Evolutionary conservation across 2,329 filamentous ascomycete species (phyloP).

Genomic region (Pezizomycotina sp.): DNA sequence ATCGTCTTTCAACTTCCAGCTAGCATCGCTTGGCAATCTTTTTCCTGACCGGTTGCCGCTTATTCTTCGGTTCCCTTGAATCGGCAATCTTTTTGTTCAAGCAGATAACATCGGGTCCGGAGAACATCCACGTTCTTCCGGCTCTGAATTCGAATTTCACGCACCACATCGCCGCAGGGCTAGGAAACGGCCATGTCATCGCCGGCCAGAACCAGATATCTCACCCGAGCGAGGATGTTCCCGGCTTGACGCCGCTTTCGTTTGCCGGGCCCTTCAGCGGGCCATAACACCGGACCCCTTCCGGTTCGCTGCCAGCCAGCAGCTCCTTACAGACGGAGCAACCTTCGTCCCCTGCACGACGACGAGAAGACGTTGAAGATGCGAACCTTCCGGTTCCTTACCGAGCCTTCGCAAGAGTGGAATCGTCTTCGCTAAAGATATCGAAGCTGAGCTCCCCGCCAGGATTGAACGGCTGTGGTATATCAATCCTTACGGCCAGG

Average conservation of each 20-base stretch:
- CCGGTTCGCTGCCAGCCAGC: background rate
- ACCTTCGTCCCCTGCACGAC: constrained; percentile 13
- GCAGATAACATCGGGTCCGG: constrained; percentile 69
- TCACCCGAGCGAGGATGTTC: constrained; percentile 56
- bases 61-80: constrained; percentile 87
- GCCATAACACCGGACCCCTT: constrained; percentile 16
- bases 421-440: constrained; percentile 61
- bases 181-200: constrained; percentile 60
- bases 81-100: constrained; percentile 79
- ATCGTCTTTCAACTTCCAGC: constrained; percentile 61
- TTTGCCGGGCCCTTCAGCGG: constrained; percentile 26
- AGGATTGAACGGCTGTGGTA: constrained; percentile 81
- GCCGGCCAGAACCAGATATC: constrained; percentile 87
- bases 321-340: constrained; percentile 26
- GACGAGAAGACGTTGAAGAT: constrained; percentile 54
- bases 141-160: constrained; percentile 92
- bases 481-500: constrained; percentile 96
- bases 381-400: constrained; percentile 64
- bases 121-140: constrained; percentile 61
- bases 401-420: constrained; percentile 65
- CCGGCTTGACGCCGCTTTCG: constrained; percentile 21
- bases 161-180: constrained; percentile 75
- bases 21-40: constrained; percentile 60
- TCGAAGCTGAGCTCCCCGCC: constrained; percentile 57
- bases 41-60: constrained; percentile 68